These are phyloP conservation scores for Brettanomyces custersianus DNA, from an alignment of 805 yeast species.

Conservation along the genomic window DNA sequence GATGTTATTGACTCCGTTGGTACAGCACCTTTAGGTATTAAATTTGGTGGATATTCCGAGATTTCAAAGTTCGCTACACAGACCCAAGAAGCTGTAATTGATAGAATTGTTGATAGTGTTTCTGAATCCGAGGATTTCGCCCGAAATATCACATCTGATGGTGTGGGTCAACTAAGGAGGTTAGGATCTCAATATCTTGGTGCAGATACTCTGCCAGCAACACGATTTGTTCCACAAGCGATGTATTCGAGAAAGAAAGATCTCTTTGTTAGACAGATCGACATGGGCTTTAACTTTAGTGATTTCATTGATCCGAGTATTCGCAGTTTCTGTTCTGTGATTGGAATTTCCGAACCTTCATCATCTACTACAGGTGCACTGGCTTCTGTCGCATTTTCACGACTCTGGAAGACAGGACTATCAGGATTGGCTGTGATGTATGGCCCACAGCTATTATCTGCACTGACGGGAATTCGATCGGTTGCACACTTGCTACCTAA, in stretches of 20 bases:
- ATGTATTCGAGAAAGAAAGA: slow-evolving; percentile 82
- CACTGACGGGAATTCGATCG: slow-evolving; percentile 23
- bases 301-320: slow-evolving; percentile 77
- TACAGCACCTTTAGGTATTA: slow-evolving; percentile 30
- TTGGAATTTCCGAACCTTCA: slow-evolving; percentile 29
- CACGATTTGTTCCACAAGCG: slow-evolving; percentile 56
- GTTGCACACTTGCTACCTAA: slow-evolving; percentile 21
- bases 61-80: slow-evolving; percentile 60
- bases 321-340: slow-evolving; percentile 40
- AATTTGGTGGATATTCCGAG: slow-evolving; percentile 54
- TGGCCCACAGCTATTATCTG: slow-evolving; percentile 21
- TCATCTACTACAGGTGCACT: slow-evolving; percentile 23
- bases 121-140: slow-evolving; percentile 61
- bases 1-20: slow-evolving; percentile 44
- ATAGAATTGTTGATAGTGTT: slow-evolving; percentile 57
- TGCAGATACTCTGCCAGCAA: slow-evolving; percentile 42
- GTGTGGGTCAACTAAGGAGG: slow-evolving; percentile 53
- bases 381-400: slow-evolving; percentile 13
- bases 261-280: slow-evolving; percentile 44
- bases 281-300: slow-evolving; percentile 48
- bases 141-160: slow-evolving; percentile 44
- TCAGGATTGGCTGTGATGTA: slow-evolving; percentile 19
- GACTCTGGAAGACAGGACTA: slow-evolving; percentile 20
- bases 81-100: slow-evolving; percentile 62
- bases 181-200: slow-evolving; percentile 62